phyloP scores from a whole-genome alignment of 2,329 filamentous ascomycete species.

The Parafenestella ontariensis region DNA sequence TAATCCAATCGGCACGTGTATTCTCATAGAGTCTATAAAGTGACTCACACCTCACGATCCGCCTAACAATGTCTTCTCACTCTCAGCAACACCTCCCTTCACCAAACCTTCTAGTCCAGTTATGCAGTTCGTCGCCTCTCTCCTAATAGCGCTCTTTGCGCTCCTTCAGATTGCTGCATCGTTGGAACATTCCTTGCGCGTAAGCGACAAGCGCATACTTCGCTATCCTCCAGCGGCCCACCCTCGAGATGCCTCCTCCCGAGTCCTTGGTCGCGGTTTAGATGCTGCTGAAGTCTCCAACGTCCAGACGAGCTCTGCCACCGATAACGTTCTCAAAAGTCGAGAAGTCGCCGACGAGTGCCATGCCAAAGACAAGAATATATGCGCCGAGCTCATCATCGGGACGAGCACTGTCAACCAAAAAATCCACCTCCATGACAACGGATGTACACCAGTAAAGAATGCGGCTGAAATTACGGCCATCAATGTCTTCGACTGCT shows the following conservation, averaged over 20 bases:
- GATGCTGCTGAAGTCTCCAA: too few species aligned
- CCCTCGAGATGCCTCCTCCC: neutral
- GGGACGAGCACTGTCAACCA: neutral
- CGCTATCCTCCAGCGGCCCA: neutral
- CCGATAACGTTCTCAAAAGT: neutral
- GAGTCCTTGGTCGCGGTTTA: neutral
- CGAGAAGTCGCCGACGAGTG: neutral
- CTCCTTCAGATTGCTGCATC: neutral
- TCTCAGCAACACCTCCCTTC: too few species aligned
- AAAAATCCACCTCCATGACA: neutral
- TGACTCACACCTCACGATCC: too few species aligned
- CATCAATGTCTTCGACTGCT: conserved; percentile 4
- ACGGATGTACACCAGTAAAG: neutral
- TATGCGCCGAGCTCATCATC: conserved; percentile 6
- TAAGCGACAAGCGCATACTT: neutral
- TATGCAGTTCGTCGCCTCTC: neutral
- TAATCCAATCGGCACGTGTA: too few species aligned
- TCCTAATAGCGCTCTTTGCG: neutral
- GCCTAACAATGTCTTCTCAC: too few species aligned
- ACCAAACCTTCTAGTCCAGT: neutral
- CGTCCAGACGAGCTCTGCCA: neutral
- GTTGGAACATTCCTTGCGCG: neutral
- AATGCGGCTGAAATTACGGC: neutral
- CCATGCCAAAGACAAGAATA: neutral
- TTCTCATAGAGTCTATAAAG: too few species aligned